These are phyloP conservation scores for Calocera viscosa DNA, from an alignment of 768 basidiomycete species.

Conservation along the genomic window DNA sequence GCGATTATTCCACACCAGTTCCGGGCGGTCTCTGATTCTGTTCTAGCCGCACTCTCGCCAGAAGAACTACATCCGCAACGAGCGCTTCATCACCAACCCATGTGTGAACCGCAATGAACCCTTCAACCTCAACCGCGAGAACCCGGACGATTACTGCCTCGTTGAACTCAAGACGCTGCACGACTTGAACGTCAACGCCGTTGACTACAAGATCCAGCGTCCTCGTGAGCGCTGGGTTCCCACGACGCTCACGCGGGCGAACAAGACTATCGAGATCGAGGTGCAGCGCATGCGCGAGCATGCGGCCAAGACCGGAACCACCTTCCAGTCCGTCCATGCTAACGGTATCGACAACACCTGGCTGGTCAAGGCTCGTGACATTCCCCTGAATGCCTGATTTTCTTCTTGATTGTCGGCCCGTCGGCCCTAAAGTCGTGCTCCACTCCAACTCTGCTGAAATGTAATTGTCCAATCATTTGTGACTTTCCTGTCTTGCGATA, in stretches of 20 bases:
- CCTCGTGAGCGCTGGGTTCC: background rate
- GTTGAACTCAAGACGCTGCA: slow-evolving; percentile 6
- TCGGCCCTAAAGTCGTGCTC: background rate
- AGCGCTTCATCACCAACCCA: slow-evolving; percentile 3
- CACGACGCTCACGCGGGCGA: background rate
- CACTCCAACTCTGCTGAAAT: too few relatives aligned
- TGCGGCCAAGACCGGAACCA: background rate
- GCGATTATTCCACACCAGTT: background rate
- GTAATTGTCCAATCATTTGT: too few relatives aligned
- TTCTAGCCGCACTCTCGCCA: background rate
- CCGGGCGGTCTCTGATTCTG: background rate
- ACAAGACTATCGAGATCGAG: slow-evolving; percentile 5
- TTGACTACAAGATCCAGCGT: background rate
- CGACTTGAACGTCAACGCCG: background rate
- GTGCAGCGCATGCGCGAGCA: background rate
- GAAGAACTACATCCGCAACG: slow-evolving; percentile 1
- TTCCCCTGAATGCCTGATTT: background rate
- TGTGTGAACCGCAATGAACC: background rate
- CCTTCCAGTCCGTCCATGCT: background rate
- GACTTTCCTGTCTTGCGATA: background rate
- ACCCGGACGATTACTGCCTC: slow-evolving; percentile 1
- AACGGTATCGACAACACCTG: background rate
- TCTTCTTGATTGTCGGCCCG: background rate
- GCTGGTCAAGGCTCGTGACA: background rate
- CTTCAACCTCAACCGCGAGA: background rate